Percentiles rank a stretch among this genome's conserved stretches.
phyloP scores from a whole-genome alignment of 1,284 basidiomycete genomes.

The Amylostereum chailletii region DNA sequence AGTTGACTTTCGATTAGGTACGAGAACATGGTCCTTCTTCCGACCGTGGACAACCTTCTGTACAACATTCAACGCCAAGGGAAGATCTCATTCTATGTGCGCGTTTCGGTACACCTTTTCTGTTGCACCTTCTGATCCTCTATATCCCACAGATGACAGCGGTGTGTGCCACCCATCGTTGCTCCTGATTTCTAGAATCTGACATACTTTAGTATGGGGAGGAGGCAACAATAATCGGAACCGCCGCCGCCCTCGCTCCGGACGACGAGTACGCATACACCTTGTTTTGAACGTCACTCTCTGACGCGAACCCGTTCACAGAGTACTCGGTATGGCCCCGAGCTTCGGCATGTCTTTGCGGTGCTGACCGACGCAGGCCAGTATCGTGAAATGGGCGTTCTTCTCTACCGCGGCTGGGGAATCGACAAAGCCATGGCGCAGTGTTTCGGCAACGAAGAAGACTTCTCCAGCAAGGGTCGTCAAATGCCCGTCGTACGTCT shows the following conservation, averaged over 20 bases:
- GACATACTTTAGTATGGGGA: constrained; percentile 63
- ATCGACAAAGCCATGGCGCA: constrained; percentile 76
- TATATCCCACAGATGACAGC: constrained; percentile 56
- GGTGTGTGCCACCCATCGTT: constrained; percentile 31
- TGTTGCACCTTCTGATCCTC: constrained; percentile 11
- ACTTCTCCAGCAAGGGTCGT: constrained; percentile 76
- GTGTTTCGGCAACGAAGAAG: constrained; percentile 81
- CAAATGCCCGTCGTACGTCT: constrained; percentile 77
- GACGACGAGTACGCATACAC: constrained; percentile 72
- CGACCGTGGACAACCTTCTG: constrained; percentile 79
- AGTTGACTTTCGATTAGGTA: constrained; percentile 37
- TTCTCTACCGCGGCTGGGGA: constrained; percentile 81
- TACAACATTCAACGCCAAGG: constrained; percentile 92
- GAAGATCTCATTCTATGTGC: constrained; percentile 88
- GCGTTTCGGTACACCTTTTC: constrained; percentile 18
- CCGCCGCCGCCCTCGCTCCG: constrained; percentile 76
- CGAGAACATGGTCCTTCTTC: constrained; percentile 78
- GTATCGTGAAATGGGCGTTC: constrained; percentile 85
- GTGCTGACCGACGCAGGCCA: constrained; percentile 40
- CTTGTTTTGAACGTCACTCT: background rate
- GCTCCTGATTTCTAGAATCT: constrained; percentile 8
- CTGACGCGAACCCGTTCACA: constrained; percentile 17
- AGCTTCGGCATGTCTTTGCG: background rate
- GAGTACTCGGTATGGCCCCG: constrained; percentile 44
- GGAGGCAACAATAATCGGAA: constrained; percentile 87